Conservation (phyloP, 345 rosid genomes). For the Sonneratia alba region DNA sequence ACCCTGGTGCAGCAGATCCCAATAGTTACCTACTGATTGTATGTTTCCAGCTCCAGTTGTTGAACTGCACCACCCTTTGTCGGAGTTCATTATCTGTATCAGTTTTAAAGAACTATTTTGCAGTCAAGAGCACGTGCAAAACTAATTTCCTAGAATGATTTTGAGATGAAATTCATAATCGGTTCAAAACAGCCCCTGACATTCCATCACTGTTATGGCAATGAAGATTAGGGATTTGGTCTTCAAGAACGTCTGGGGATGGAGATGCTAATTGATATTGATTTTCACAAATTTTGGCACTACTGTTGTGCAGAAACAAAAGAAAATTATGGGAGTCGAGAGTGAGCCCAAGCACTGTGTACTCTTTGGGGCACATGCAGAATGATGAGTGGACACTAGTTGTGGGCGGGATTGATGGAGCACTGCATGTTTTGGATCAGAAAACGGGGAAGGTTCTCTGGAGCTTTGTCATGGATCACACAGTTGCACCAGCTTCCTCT, state of each 20-base stretch:
- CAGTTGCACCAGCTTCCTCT: constrained; percentile 16
- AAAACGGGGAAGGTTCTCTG: constrained; percentile 47
- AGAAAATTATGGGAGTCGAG: constrained; percentile 59
- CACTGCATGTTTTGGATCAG: constrained; percentile 64
- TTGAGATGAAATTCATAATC: no score
- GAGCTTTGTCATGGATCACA: constrained; percentile 37
- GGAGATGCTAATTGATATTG: neutral
- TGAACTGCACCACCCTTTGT: neutral
- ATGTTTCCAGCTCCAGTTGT: no score
- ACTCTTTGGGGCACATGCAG: constrained; percentile 52
- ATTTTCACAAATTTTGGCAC: neutral
- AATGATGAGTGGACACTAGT: constrained; percentile 43
- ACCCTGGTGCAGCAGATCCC: neutral
- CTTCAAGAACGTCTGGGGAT: neutral
- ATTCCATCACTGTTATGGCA: neutral
- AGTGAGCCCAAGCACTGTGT: constrained; percentile 67
- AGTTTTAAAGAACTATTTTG: neutral
- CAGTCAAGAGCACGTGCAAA: no score
- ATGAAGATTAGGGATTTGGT: no score
- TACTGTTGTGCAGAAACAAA: constrained; percentile 46
- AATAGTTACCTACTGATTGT: neutral
- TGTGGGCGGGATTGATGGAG: constrained; percentile 87
- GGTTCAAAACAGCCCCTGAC: neutral
- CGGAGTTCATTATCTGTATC: neutral
- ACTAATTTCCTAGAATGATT: no score